Base-by-base conservation (phyloP, 2,329 filamentous ascomycete genomes). In the Aspergillus sergii region DNA sequence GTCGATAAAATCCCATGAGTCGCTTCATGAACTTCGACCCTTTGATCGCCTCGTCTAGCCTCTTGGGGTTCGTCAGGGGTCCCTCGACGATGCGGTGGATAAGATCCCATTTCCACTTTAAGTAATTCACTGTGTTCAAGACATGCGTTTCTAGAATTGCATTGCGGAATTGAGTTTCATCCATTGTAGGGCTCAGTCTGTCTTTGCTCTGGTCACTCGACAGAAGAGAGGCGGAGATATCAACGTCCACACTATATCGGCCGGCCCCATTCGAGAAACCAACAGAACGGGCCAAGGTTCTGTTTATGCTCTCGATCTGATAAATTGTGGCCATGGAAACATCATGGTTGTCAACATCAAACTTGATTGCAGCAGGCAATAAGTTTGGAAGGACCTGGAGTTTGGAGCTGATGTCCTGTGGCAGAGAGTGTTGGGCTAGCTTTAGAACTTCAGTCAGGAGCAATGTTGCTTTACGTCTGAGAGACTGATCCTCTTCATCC, bases 61-160 rank as follows among this genome's bases (percentile, higher is more conserved):
- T 87, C 77, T 97, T 97, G 0, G 94, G 90, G 68, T 93, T 96
- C 28, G 93, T 90, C 26, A 99, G 80, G 1, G 96, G 95, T 0
- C 95, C 96, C 74, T 98, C 94, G 41, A 99, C 94, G 58, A 98
- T 89, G 70, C 90, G 91, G 63, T 94, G 86, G 48, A 99, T 93
- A 43, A 96, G 83, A 65, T 96, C 93, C 95, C 96, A 99, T 74
- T 96, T 94, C 95, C 95, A 99, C 76, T 99, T 99, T 45, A 88
- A 84, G 72, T 91, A 97, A 70, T 96, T 97, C 65, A 93, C 93
- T 64, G 92, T 95, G 66, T 90, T 92, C 53, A 98, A 82, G 2
- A 99, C 93, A 60, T 93, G 89, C 4, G 92, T 95, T 64, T 98
- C 83, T 45, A 85, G 76, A 73, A 91, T 85, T 32, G 87, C 80